Base-by-base conservation (phyloP, 257 asterid species). In the Ballota nigra region DNA sequence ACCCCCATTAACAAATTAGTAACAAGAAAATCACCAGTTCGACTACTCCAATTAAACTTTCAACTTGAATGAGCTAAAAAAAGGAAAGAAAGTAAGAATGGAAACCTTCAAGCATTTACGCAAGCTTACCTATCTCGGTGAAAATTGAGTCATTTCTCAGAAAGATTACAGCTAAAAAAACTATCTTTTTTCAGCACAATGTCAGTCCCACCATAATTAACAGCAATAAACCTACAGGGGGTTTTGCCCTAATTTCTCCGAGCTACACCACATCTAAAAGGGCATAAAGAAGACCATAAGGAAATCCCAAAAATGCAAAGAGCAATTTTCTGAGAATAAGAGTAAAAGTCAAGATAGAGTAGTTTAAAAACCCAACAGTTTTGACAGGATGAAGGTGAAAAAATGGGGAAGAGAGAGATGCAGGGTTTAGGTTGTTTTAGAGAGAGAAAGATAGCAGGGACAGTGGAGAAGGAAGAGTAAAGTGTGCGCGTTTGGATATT, bases 401-500 rank as follows among this genome's bases (percentile, higher is more conserved):
- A 68, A 36, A 75, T 68, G 81, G 8, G 55, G 29, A 52, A 66
- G 12, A 47, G 62, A 47, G 52, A 20, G 61, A 49, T 49, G 77
- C 73, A 80, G 78, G 82, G 80, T 75, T 62, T 74, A 77, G 82
- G 82, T 73, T 81, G 74, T 36, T 23, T 70, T 58, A 51, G 79
- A 60, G 76, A 72, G 80, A 75, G 78, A 74, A 8, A 57, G 70
- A 61, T 49, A 57, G 74, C 52, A 41, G 65, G 70, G 70, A 73
- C 58, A 68, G 76, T 73, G 84, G 76, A 74, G 81, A 74, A 69
- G 80, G 72, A 65, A 82, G 85, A 81, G 88, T 74, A 70, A 79
- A 79, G 85, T 66, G 78, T 74, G 82, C 77, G 75, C 72, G 53
- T 81, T 69, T 66, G 82, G 85, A 75, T 72, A 80, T 77, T 64